Evolutionary conservation across 208 protist species (phyloP).

Genomic region (Leishmania tropica): DNA sequence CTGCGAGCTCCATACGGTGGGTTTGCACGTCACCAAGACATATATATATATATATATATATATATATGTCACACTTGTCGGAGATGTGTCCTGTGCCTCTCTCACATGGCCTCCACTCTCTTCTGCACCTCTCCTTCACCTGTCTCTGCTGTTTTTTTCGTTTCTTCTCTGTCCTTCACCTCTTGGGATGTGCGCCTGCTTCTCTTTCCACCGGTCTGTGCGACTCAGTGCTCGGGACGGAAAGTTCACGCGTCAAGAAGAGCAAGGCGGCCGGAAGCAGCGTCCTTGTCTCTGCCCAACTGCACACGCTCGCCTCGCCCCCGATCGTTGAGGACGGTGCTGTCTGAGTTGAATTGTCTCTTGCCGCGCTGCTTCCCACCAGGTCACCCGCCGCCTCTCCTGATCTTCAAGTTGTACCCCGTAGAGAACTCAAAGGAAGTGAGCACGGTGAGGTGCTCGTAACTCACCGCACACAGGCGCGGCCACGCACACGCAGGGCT

Average conservation of each 20-base stretch:
- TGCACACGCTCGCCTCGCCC: background rate
- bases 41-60: conserved; percentile 7
- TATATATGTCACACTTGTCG: conserved; percentile 4
- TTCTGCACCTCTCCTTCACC: background rate
- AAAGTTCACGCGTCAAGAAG: background rate
- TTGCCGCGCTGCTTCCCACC: background rate
- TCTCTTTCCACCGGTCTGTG: background rate
- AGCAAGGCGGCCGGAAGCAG: background rate
- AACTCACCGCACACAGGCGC: background rate
- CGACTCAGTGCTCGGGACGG: background rate
- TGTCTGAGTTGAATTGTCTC: background rate
- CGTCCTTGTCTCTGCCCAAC: background rate
- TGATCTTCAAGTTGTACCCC: background rate
- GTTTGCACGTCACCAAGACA: background rate
- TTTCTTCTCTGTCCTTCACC: background rate
- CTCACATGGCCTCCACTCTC: background rate
- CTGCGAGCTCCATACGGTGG: background rate
- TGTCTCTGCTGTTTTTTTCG: background rate
- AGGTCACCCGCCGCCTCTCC: background rate
- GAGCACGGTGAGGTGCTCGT: background rate
- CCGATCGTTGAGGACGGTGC: background rate
- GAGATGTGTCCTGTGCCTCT: background rate
- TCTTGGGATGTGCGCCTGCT: background rate
- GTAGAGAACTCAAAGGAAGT: background rate
- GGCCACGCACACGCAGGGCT: background rate